Evolutionary conservation across 805 yeast species (phyloP).

Genomic region (Hanseniaspora clermontiae): DNA sequence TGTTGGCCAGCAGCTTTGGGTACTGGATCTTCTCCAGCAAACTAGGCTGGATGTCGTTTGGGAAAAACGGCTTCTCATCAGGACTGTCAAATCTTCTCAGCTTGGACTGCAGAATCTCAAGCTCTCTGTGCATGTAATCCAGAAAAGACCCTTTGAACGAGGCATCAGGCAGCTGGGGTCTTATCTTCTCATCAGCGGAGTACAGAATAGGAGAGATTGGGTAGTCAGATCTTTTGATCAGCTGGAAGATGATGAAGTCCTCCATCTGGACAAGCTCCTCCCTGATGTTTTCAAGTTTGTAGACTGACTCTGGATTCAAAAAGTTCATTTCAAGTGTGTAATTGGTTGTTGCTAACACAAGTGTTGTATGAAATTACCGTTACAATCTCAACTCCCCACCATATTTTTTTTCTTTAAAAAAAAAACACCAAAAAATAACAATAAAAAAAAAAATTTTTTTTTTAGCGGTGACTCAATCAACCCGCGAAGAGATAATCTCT

Average conservation of each 20-base stretch:
- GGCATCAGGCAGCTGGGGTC: constrained; percentile 39
- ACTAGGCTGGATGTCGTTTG: constrained; percentile 49
- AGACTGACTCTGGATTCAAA: constrained; percentile 65
- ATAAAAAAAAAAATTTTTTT: too few relatives aligned
- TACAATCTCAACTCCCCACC: too few relatives aligned
- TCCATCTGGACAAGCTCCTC: constrained; percentile 83
- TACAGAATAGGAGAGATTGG: constrained; percentile 65
- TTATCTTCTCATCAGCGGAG: constrained; percentile 34
- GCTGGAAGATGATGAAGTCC: constrained; percentile 83
- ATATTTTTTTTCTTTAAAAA: too few relatives aligned
- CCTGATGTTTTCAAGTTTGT: constrained; percentile 71
- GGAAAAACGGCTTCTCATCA: constrained; percentile 84
- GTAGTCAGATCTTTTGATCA: constrained; percentile 89
- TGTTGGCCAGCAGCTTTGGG: constrained; percentile 66
- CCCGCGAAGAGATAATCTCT: too few relatives aligned
- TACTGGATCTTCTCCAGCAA: constrained; percentile 67
- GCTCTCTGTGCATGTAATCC: constrained; percentile 70
- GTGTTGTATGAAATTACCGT: too few relatives aligned
- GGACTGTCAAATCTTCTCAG: constrained; percentile 87
- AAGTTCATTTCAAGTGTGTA: constrained; percentile 78
- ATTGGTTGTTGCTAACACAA: too few relatives aligned
- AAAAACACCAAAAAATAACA: too few relatives aligned
- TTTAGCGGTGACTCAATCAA: too few relatives aligned
- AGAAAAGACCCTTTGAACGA: constrained; percentile 63
- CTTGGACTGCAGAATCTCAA: constrained; percentile 65